phyloP scores from a whole-genome alignment of 352 stramenopile genomes.

The Peronospora farinosa region DNA sequence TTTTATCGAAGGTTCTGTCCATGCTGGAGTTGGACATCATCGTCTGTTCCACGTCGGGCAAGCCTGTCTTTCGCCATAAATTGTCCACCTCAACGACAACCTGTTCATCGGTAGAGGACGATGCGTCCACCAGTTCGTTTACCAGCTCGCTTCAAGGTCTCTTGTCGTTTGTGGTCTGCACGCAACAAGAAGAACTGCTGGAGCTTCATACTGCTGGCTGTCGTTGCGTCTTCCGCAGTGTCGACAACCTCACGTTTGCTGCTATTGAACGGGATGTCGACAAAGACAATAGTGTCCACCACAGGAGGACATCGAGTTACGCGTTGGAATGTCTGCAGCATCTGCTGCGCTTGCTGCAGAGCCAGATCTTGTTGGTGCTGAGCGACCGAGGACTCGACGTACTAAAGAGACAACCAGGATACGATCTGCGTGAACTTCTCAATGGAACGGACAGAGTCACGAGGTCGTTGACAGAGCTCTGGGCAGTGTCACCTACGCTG shows the following conservation, averaged over 20 bases:
- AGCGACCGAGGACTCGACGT: conserved; percentile 56
- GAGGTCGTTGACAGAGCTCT: conserved; percentile 34
- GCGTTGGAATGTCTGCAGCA: conserved; percentile 37
- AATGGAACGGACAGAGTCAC: conserved; percentile 54
- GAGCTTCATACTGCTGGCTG: conserved; percentile 37
- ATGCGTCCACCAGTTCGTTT: conserved; percentile 38
- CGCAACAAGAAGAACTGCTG: conserved; percentile 50
- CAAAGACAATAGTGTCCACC: conserved; percentile 4
- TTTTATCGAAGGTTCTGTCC: neutral
- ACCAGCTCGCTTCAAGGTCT: conserved; percentile 60
- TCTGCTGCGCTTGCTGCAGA: conserved; percentile 42
- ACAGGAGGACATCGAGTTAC: conserved; percentile 8
- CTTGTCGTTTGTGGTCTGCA: conserved; percentile 52
- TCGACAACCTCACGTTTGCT: conserved; percentile 36
- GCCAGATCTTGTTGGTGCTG: conserved; percentile 58
- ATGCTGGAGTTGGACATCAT: conserved; percentile 44
- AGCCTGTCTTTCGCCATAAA: conserved; percentile 49
- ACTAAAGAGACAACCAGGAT: conserved; percentile 47
- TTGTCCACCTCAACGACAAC: conserved; percentile 11
- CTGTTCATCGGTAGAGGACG: conserved; percentile 11
- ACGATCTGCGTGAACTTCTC: conserved; percentile 67
- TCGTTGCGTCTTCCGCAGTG: conserved; percentile 43
- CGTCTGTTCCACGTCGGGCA: conserved; percentile 52
- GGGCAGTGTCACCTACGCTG: conserved; percentile 31
- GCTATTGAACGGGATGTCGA: neutral